phyloP scores from a whole-genome alignment of 1,284 basidiomycete species.

The Serendipita sp. region DNA sequence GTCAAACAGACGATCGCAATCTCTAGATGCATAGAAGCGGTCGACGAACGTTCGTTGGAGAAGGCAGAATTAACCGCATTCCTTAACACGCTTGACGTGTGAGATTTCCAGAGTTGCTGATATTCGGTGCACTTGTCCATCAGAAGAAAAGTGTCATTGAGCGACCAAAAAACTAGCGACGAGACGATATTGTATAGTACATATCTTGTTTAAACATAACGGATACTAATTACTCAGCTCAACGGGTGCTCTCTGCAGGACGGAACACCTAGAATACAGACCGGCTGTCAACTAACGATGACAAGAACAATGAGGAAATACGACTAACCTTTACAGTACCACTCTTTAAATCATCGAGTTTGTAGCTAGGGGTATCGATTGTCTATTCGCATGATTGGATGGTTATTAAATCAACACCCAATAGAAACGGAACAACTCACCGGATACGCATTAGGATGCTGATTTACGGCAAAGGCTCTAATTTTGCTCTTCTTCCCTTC shows the following conservation, averaged over 20 bases:
- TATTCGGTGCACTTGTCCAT: too few species aligned
- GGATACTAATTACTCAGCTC: not conserved
- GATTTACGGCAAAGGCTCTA: slow-evolving; percentile 66
- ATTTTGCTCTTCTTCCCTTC: slow-evolving; percentile 79
- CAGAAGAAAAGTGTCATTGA: too few species aligned
- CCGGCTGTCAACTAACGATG: not conserved
- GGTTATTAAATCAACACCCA: not conserved
- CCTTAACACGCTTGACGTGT: slow-evolving; percentile 8
- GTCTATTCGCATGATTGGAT: slow-evolving; percentile 26
- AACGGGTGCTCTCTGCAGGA: slow-evolving; percentile 27
- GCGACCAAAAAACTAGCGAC: not conserved
- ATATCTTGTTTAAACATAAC: slow-evolving; percentile 1
- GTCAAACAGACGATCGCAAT: slow-evolving; percentile 52
- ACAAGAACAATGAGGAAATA: not conserved
- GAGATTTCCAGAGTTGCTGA: not conserved
- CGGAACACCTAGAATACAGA: slow-evolving; percentile 40
- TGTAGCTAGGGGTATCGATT: slow-evolving; percentile 70
- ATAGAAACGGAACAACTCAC: slow-evolving; percentile 11
- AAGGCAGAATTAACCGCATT: not conserved
- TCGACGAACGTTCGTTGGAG: slow-evolving; percentile 26
- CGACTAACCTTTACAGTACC: slow-evolving; percentile 57
- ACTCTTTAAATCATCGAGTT: slow-evolving; percentile 78
- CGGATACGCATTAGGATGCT: slow-evolving; percentile 27
- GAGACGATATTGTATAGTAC: not conserved
- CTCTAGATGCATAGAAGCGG: slow-evolving; percentile 54